phyloP scores from a whole-genome alignment of 2,329 filamentous ascomycete species.

The Sporothrix pallida region DNA sequence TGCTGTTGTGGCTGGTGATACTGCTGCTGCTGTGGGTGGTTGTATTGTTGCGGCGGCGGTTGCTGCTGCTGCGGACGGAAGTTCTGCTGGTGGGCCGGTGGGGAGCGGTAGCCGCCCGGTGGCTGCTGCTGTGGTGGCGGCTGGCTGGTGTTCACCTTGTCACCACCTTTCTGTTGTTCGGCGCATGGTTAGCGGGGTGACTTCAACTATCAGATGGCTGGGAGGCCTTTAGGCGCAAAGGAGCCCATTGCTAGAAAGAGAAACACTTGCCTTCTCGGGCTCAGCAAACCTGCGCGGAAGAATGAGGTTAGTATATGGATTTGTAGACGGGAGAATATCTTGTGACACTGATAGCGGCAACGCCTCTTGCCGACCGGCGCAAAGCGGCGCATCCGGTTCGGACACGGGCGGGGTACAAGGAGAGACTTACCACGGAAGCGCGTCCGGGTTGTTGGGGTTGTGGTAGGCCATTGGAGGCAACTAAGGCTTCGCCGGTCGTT shows the following conservation, averaged over 20 bases:
- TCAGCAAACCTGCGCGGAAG: slow-evolving; percentile 54
- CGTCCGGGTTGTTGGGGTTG: slow-evolving; percentile 89
- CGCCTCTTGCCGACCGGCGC: not conserved
- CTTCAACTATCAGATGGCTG: not conserved
- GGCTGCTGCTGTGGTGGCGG: slow-evolving; percentile 21
- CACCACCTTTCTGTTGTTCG: slow-evolving; percentile 46
- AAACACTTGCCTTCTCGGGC: slow-evolving; percentile 52
- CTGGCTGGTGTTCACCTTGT: slow-evolving; percentile 24
- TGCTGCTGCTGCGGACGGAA: slow-evolving; percentile 52
- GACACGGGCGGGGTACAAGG: too few relatives aligned
- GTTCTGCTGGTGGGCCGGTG: slow-evolving; percentile 36
- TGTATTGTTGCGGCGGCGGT: not conserved
- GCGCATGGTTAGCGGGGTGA: slow-evolving; percentile 9
- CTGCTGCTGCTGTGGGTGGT: slow-evolving; percentile 23
- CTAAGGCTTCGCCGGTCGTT: not conserved
- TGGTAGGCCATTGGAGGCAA: slow-evolving; percentile 82
- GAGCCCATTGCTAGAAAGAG: not conserved
- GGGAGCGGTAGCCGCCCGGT: slow-evolving; percentile 35
- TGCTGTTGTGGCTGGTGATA: slow-evolving; percentile 48
- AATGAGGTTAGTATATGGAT: not conserved
- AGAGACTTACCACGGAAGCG: slow-evolving; percentile 78
- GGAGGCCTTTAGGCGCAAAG: not conserved
- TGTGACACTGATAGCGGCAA: not conserved
- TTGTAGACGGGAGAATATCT: not conserved
- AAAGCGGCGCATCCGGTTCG: not conserved